Evolutionary conservation across 345 rosid genomes (phyloP).

Genomic region (Adansonia digitata): DNA sequence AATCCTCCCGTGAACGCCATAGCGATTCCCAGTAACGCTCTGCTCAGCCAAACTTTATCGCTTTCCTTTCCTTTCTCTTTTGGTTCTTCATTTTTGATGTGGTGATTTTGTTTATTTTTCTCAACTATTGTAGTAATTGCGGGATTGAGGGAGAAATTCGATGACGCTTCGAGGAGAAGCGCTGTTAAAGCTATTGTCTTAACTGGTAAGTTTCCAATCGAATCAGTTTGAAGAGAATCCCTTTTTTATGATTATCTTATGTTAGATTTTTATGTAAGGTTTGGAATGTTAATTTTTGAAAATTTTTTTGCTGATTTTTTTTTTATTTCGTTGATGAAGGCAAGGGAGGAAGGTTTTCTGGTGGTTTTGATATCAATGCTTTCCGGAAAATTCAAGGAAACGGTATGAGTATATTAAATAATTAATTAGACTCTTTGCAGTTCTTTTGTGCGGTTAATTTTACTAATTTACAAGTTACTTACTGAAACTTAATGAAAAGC

Average conservation of each 20-base stretch:
- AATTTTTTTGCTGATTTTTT: not conserved
- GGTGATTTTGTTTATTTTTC: not conserved
- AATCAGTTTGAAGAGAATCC: not conserved
- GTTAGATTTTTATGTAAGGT: not conserved
- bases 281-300: not conserved
- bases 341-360: constrained; percentile 74
- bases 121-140: constrained; percentile 40
- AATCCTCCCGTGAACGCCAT: constrained; percentile 96
- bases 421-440: not conserved
- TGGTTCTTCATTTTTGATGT: not conserved
- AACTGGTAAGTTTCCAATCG: constrained; percentile 42
- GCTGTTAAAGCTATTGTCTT: constrained; percentile 84
- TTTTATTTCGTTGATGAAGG: constrained; percentile 41
- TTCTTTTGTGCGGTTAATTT: not conserved
- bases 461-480: not conserved
- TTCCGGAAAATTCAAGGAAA: constrained; percentile 63
- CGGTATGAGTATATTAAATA: constrained; percentile 34
- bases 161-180: constrained; percentile 54
- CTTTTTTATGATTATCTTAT: not conserved
- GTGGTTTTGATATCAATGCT: constrained; percentile 85
- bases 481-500: not conserved
- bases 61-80: not conserved
- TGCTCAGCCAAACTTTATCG: not conserved
- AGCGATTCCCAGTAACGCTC: constrained; percentile 53
- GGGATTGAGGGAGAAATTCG: constrained; percentile 68